Evolutionary conservation across 495 filamentous ascomycete genomes (phyloP), one percentile per base, ranked within the genome.

Genomic region (Aspergillus biplanus): DNA sequence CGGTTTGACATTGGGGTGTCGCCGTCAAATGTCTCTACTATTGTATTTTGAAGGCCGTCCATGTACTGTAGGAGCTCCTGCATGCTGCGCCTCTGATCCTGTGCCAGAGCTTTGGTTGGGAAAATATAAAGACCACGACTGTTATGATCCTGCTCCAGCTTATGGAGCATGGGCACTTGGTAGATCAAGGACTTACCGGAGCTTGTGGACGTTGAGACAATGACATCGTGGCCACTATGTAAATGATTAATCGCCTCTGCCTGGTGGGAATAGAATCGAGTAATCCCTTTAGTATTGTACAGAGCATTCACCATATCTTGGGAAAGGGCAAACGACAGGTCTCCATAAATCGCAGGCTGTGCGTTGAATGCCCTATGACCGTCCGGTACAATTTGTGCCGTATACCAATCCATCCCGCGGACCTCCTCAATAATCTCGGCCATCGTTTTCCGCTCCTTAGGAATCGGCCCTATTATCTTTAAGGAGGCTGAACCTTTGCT

Each of bases 141-240:
- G 52, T 89, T 81, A 5, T 69, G 73, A 65, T 97, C 90, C 48
- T 84, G 80, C 74, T 98, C 94, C 11, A 99, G 81, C 33, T 89
- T 90, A 71, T 97, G 89, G 32, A 99, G 78, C 65, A 98, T 93
- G 0, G 95, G 95, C 18, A 99, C 80, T 69, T 98, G 96, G 69
- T 98, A 99, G 58, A 98, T 97, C 34, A 99, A 76, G 6, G 92
- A 96, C 75, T 99, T 99, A 6, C 95, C 95, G 0, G 96, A 98
- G 73, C 90, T 93, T 0, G 95, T 99, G 15, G 94, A 97, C 0
- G 95, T 99, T 4, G 93, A 87, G 0, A 98, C 90, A 62, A 99
- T 94, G 44, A 97, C 93, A 72, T 97, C 86, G 44, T 88, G 86
- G 0, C 92, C 93, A 5, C 87, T 87, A 63, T 96, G 85, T 33